These are phyloP conservation scores for Fusarium sambucinum DNA, from an alignment of 2,329 filamentous ascomycete genomes.

Conservation along the genomic window DNA sequence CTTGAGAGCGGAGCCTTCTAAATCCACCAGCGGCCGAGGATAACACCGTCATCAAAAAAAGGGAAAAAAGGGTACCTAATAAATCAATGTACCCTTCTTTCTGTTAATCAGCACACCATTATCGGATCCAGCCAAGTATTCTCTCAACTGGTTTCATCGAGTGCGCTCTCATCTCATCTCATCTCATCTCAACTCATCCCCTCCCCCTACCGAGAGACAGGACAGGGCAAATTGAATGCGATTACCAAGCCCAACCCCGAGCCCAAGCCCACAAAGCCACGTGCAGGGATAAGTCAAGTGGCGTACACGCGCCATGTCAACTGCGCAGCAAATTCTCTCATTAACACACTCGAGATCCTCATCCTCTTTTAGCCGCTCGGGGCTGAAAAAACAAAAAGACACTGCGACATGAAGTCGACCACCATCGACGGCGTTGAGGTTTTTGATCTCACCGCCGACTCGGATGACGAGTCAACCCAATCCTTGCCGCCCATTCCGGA, in stretches of 20 bases:
- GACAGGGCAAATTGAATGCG: neutral
- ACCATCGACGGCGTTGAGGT: neutral
- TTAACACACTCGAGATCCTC: conserved; percentile 13
- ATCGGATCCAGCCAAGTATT: neutral
- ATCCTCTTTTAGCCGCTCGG: neutral
- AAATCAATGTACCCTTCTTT: neutral
- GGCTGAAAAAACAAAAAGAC: neutral
- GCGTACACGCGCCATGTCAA: conserved; percentile 17
- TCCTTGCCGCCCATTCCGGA: neutral
- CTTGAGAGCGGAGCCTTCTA: neutral
- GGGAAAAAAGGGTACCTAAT: too few relatives aligned
- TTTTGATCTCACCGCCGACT: conserved; percentile 1
- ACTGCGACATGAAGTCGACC: neutral
- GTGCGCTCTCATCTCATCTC: neutral
- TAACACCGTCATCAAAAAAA: neutral
- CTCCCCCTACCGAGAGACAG: too few relatives aligned
- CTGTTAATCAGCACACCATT: neutral
- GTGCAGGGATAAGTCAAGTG: conserved; percentile 11
- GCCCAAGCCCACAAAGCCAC: neutral
- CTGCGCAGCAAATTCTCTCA: conserved; percentile 12
- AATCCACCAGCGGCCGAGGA: neutral
- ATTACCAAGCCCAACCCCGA: conserved; percentile 2
- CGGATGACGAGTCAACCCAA: neutral
- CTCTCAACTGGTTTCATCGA: neutral
- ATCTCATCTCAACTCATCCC: too few relatives aligned